These are phyloP conservation scores for Eucalyptus erythrocorys DNA, from an alignment of 345 rosid genomes.

Conservation along the genomic window DNA sequence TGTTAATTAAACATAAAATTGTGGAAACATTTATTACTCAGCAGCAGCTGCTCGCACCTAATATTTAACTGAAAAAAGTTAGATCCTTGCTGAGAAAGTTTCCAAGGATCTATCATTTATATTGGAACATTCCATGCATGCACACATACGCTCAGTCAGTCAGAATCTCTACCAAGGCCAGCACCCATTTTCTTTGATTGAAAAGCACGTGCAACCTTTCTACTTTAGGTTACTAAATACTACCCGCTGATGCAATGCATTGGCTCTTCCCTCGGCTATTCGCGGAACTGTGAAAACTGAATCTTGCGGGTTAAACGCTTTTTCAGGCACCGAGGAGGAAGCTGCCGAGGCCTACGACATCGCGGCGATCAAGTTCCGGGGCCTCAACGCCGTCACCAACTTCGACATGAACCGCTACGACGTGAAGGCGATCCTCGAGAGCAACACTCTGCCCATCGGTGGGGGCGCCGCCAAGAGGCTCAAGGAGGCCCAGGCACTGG, in stretches of 20 bases:
- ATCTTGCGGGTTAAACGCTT: background rate
- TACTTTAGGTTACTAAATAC: background rate
- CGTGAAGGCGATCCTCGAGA: slow-evolving; percentile 92
- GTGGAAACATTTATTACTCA: background rate
- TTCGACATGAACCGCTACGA: slow-evolving; percentile 96
- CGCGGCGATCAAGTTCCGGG: slow-evolving; percentile 94
- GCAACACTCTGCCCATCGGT: slow-evolving; percentile 87
- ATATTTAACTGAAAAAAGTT: background rate
- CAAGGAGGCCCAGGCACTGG: slow-evolving; percentile 97
- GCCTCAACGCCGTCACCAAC: slow-evolving; percentile 87
- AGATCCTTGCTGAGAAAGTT: background rate
- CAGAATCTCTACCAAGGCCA: background rate
- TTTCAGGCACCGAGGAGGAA: slow-evolving; percentile 88
- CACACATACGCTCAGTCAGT: background rate
- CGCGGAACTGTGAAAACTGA: background rate
- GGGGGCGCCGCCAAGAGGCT: slow-evolving; percentile 96
- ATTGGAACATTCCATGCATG: background rate
- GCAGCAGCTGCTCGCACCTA: background rate
- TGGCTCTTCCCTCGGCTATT: background rate
- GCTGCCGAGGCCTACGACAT: slow-evolving; percentile 99
- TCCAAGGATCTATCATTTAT: background rate
- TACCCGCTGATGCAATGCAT: background rate
- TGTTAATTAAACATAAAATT: background rate
- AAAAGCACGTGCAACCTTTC: background rate
- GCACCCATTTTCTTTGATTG: background rate